phyloP scores from a whole-genome alignment of 1,139 yeast species.

The Debaryomyces fabryi region DNA sequence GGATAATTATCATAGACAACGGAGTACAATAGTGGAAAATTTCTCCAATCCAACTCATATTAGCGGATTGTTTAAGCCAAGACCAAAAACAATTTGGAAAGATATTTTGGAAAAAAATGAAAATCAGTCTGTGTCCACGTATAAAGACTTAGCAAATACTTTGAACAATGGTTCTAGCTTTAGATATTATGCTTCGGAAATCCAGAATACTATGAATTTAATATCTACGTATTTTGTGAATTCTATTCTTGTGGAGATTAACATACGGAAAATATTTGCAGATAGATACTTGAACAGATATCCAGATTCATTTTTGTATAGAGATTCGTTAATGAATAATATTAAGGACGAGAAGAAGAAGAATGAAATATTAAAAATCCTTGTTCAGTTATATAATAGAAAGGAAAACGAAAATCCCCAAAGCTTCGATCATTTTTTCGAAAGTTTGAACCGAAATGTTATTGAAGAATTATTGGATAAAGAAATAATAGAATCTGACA shows the following conservation, averaged over 20 bases:
- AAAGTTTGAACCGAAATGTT: slow-evolving; percentile 16
- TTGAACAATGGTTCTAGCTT: slow-evolving; percentile 8
- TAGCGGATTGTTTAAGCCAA: slow-evolving; percentile 17
- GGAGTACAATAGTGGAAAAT: slow-evolving; percentile 21
- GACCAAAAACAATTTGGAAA: not conserved
- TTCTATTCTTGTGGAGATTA: slow-evolving; percentile 29
- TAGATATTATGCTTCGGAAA: slow-evolving; percentile 21
- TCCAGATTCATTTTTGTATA: slow-evolving; percentile 17
- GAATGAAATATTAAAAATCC: slow-evolving; percentile 20
- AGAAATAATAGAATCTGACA: slow-evolving; percentile 15
- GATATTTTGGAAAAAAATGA: not conserved
- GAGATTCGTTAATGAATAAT: slow-evolving; percentile 19
- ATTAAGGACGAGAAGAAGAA: slow-evolving; percentile 18
- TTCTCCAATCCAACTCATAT: slow-evolving; percentile 19
- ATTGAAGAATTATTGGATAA: slow-evolving; percentile 17
- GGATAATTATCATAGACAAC: slow-evolving; percentile 20
- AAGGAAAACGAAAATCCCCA: slow-evolving; percentile 17
- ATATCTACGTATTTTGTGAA: slow-evolving; percentile 21
- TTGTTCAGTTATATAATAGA: slow-evolving; percentile 16
- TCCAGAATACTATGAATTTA: slow-evolving; percentile 24
- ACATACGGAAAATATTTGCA: slow-evolving; percentile 21
- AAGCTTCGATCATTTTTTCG: slow-evolving; percentile 20
- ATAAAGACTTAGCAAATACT: slow-evolving; percentile 6
- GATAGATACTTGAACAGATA: slow-evolving; percentile 11
- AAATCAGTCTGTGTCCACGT: slow-evolving; percentile 3